Evolutionary conservation across 1,284 basidiomycete genomes (phyloP), one percentile per base, ranked within the genome.

Genomic region (Puccinia hordei): DNA sequence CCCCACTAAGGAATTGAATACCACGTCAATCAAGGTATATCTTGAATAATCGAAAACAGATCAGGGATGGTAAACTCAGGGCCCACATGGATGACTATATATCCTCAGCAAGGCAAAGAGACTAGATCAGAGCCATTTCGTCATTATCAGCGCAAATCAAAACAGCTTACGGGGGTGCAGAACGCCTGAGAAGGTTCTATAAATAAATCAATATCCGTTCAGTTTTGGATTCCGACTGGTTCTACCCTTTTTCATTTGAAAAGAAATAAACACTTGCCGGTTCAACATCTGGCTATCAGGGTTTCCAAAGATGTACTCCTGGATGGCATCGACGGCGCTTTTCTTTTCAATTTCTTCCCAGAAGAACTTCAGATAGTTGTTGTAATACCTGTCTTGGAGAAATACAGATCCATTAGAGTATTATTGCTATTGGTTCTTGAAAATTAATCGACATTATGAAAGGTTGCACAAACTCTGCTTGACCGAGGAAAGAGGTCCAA

Each of bases 71-170:
- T 49, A 15, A 68, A 53, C 4, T 68, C 19, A 65, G 55, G 33
- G 17, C 76, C 53, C 51, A 79, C 76, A 35, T 79, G 76, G n/a
- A 79, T 79, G 33, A 79, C 76, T 79, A 38, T n/a, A 49, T 49
- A 55, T 19, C 24, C 51, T 33, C 41, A 69, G 41, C n/a, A 55
- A 73, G 24, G 49, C 24, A 15, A 30, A 1, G 53, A 12, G 30
- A 38, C 15, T n/a, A 35, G 22, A 63, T 69, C 41, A 69, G 66
- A 2, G 9, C 24, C 15, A 15, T 13, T 49, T 51, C 4, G 49
- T 30, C 24, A 46, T 1, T 1, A n/a, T 5, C 13, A 69, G 22
- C 24, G 19, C 27, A 15, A 69, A 27, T 9, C 6, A 72, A 44
- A 30, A 71, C 35, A 17, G 61, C 76, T 69, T n/a, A 79, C 76